These are phyloP conservation scores for Colletotrichum higginsianum DNA, from an alignment of 2,329 filamentous ascomycete species.

Conservation along the genomic window DNA sequence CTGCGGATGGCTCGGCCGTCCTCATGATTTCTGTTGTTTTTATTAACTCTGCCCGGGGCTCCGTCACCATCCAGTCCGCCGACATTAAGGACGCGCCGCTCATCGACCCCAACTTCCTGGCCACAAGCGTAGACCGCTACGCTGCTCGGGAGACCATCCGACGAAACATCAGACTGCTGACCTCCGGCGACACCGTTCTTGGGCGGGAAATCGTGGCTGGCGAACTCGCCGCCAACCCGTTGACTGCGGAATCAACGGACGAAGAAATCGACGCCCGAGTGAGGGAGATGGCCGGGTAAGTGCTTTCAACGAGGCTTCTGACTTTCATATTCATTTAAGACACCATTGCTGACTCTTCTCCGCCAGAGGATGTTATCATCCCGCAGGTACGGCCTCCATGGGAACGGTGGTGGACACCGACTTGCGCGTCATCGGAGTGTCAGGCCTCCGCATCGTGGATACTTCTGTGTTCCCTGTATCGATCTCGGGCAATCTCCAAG, in stretches of 20 bases:
- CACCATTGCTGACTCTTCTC: slow-evolving; percentile 48
- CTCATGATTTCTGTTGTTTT: slow-evolving; percentile 45
- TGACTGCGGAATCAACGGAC: slow-evolving; percentile 45
- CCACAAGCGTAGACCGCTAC: slow-evolving; percentile 50
- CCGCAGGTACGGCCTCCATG: slow-evolving; percentile 52
- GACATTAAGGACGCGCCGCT: slow-evolving; percentile 43
- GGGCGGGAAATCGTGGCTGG: slow-evolving; percentile 45
- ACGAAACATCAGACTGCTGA: slow-evolving; percentile 42
- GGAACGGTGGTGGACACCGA: slow-evolving; percentile 54
- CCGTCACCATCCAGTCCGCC: slow-evolving; percentile 45
- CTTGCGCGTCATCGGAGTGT: slow-evolving; percentile 50
- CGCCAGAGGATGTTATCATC: slow-evolving; percentile 48
- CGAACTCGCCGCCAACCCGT: slow-evolving; percentile 44
- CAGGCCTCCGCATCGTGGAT: slow-evolving; percentile 46
- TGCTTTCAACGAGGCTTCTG: not conserved
- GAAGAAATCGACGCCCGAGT: slow-evolving; percentile 49
- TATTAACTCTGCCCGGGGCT: slow-evolving; percentile 49
- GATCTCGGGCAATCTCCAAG: slow-evolving; percentile 63
- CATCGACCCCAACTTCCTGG: slow-evolving; percentile 51
- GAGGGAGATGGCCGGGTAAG: slow-evolving; percentile 38
- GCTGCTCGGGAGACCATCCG: slow-evolving; percentile 47
- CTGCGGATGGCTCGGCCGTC: slow-evolving; percentile 32
- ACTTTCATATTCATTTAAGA: slow-evolving; percentile 37
- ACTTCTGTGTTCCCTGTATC: slow-evolving; percentile 36
- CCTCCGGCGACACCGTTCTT: slow-evolving; percentile 14